phyloP scores from a whole-genome alignment of 257 asterid genomes.

The Fraxinus excelsior region DNA sequence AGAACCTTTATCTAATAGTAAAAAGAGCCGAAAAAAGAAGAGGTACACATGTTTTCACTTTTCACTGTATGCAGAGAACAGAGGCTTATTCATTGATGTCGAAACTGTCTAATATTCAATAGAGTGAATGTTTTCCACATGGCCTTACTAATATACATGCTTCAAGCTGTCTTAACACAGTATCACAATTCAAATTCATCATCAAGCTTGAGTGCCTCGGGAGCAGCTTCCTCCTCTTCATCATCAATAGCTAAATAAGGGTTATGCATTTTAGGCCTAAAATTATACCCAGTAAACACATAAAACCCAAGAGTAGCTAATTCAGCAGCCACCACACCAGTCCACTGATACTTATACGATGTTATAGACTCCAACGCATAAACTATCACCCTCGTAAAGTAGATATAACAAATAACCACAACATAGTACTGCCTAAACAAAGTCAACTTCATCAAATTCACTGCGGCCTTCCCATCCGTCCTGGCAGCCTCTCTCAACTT shows the following conservation, averaged over 20 bases:
- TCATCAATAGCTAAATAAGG: conserved; percentile 83
- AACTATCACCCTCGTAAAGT: conserved; percentile 87
- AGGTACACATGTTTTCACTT: neutral
- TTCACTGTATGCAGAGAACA: neutral
- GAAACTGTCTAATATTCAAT: neutral
- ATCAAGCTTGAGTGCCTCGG: conserved; percentile 80
- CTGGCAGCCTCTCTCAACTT: conserved; percentile 86
- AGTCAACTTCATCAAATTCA: conserved; percentile 89
- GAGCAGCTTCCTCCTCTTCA: conserved; percentile 90
- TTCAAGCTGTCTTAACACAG: neutral
- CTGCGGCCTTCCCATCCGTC: conserved; percentile 89
- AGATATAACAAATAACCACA: conserved; percentile 82
- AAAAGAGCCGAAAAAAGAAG: neutral
- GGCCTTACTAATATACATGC: neutral
- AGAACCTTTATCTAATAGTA: neutral
- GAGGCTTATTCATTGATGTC: neutral
- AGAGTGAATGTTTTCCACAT: neutral
- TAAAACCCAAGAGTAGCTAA: conserved; percentile 77
- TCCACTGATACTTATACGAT: conserved; percentile 76
- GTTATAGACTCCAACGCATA: conserved; percentile 81
- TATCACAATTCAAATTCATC: conserved; percentile 80
- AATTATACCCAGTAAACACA: conserved; percentile 72
- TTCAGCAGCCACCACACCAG: conserved; percentile 78
- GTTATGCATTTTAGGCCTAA: conserved; percentile 83
- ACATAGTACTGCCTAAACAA: conserved; percentile 76